phyloP scores from a whole-genome alignment of 495 filamentous ascomycete species.

The Podospora tetraspora region DNA sequence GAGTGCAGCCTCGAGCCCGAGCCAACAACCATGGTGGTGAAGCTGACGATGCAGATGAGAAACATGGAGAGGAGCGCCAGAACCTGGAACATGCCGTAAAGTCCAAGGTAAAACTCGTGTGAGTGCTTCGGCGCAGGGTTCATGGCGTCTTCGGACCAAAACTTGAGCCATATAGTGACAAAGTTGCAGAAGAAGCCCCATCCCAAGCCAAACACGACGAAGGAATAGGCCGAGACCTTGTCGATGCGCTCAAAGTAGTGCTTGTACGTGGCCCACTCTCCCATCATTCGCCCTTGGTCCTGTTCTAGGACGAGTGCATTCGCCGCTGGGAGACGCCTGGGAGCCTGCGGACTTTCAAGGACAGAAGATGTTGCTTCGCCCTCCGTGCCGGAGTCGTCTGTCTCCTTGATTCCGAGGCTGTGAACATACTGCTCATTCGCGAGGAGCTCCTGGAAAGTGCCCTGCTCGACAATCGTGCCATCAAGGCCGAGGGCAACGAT shows the following conservation, averaged over 20 bases:
- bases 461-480: slow-evolving; percentile 25
- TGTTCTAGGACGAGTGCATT: not conserved
- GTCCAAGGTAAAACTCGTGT: slow-evolving; percentile 20
- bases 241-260: slow-evolving; percentile 23
- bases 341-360: not conserved
- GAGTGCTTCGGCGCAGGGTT: slow-evolving; percentile 15
- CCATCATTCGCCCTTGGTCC: slow-evolving; percentile 13
- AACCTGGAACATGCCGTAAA: slow-evolving; percentile 25
- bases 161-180: slow-evolving; percentile 25
- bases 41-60: slow-evolving; percentile 10
- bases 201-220: slow-evolving; percentile 4
- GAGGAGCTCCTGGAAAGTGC: slow-evolving; percentile 23
- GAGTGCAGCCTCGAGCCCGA: slow-evolving; percentile 20
- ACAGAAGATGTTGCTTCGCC: not conserved
- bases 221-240: not conserved
- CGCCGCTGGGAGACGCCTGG: not conserved
- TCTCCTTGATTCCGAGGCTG: slow-evolving; percentile 15
- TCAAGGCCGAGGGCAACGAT: slow-evolving; percentile 31
- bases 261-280: slow-evolving; percentile 21
- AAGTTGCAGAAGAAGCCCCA: slow-evolving; percentile 23
- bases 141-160: slow-evolving; percentile 23
- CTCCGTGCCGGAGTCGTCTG: slow-evolving; percentile 1
- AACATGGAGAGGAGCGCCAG: slow-evolving; percentile 13
- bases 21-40: slow-evolving; percentile 16
- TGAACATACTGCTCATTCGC: slow-evolving; percentile 23